Percentiles rank a stretch among this genome's conserved stretches.
Evolutionary conservation across 306 rosid genomes (phyloP).

Genomic region (Leucaena leucocephala): DNA sequence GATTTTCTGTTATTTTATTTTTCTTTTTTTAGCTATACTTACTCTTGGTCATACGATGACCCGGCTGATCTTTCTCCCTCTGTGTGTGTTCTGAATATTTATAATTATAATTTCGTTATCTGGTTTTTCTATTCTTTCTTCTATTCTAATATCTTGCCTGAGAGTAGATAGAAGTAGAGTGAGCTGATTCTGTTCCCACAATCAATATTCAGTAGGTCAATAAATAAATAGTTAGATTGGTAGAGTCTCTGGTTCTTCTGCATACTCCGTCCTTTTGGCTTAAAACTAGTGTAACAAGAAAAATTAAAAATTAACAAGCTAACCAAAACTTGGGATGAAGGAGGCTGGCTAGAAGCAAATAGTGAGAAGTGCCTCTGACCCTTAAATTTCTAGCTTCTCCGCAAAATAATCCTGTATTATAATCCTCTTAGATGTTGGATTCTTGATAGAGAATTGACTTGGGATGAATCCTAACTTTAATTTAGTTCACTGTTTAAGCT

Average conservation of each 20-base stretch:
- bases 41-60: not conserved
- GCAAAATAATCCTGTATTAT: not conserved
- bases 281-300: not conserved
- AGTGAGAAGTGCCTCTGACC: not conserved
- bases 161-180: not conserved
- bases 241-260: not conserved
- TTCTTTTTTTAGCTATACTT: not conserved
- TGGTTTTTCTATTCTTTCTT: not conserved
- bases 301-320: not conserved
- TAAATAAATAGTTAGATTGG: not conserved
- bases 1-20: not conserved
- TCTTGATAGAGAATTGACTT: not conserved
- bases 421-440: not conserved
- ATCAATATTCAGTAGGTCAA: no score
- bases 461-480: not conserved
- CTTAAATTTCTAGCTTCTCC: not conserved
- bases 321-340: not conserved
- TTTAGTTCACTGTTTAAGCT: not conserved
- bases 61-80: slow-evolving; percentile 14
- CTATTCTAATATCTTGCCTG: slow-evolving; percentile 12
- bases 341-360: not conserved
- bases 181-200: not conserved
- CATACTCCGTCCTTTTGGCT: not conserved
- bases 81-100: not conserved
- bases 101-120: slow-evolving; percentile 12